Percentiles rank a stretch among this genome's conserved stretches.
Conservation (phyloP, 2,329 filamentous ascomycete genomes). For the Endothia cerciana region DNA sequence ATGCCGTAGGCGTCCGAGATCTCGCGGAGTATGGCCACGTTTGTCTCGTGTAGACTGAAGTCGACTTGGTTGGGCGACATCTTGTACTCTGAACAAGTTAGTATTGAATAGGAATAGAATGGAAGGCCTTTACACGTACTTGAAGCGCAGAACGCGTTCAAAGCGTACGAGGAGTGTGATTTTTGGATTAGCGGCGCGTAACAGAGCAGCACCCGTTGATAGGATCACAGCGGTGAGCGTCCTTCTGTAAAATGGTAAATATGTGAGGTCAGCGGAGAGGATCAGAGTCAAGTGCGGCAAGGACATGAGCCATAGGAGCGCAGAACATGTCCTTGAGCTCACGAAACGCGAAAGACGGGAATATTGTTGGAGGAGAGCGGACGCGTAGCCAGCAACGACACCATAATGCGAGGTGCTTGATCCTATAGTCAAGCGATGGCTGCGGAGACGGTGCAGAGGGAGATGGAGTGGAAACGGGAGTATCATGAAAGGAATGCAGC, state of each 20-base stretch:
- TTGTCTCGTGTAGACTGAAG: conserved; percentile 15
- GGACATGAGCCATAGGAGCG: background rate
- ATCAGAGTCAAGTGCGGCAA: background rate
- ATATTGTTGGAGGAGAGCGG: background rate
- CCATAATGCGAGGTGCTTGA: background rate
- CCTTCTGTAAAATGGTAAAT: background rate
- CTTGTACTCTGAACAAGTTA: background rate
- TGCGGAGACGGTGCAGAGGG: background rate
- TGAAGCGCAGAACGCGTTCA: background rate
- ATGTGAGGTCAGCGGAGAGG: background rate
- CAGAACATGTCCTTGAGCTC: background rate
- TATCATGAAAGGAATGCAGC: background rate
- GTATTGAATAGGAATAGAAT: background rate
- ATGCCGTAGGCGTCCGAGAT: conserved; percentile 17
- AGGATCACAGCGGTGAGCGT: background rate
- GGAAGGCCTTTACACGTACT: background rate
- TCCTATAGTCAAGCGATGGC: background rate
- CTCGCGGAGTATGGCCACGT: conserved; percentile 8
- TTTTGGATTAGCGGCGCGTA: background rate
- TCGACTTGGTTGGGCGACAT: conserved; percentile 4
- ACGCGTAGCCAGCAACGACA: background rate
- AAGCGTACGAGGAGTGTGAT: background rate
- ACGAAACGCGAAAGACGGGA: background rate
- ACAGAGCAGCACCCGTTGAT: background rate
- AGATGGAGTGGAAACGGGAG: background rate